Evolutionary conservation across 1,284 basidiomycete genomes (phyloP).

Genomic region (Heterobasidion annosum): DNA sequence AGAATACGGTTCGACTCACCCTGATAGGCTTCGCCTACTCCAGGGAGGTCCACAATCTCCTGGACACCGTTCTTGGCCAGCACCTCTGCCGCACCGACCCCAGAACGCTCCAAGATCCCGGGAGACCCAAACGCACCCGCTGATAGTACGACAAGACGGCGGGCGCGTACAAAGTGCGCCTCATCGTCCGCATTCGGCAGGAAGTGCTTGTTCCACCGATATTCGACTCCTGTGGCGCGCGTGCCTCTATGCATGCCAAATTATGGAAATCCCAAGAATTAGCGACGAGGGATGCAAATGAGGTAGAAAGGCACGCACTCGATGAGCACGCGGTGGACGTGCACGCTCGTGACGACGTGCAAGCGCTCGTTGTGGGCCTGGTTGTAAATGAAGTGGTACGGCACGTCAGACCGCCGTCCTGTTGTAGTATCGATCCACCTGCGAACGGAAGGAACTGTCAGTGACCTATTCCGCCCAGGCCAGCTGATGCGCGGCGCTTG

Average conservation of each 20-base stretch:
- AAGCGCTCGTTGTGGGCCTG: conserved; percentile 5
- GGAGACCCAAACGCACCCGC: conserved; percentile 44
- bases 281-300: neutral
- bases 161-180: conserved; percentile 23
- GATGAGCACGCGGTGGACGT: conserved; percentile 11
- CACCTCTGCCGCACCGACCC: conserved; percentile 21
- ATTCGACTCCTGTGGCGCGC: conserved; percentile 50
- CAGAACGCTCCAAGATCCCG: conserved; percentile 20
- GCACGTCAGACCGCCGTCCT: conserved; percentile 8
- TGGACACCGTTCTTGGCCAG: conserved; percentile 31
- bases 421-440: conserved; percentile 12
- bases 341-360: conserved; percentile 8
- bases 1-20: conserved; percentile 21
- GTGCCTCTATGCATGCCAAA: conserved; percentile 24
- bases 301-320: neutral
- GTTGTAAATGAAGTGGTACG: conserved; percentile 10
- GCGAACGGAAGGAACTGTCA: neutral
- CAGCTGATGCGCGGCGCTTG: no score
- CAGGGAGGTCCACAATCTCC: conserved; percentile 39
- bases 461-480: neutral
- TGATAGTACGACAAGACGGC: conserved; percentile 37
- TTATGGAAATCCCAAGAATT: neutral
- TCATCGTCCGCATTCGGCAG: conserved; percentile 13
- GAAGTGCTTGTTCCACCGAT: conserved; percentile 27
- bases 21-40: conserved; percentile 48